Evolutionary conservation across 768 basidiomycete genomes (phyloP).

Genomic region (Baorangia bicolor): DNA sequence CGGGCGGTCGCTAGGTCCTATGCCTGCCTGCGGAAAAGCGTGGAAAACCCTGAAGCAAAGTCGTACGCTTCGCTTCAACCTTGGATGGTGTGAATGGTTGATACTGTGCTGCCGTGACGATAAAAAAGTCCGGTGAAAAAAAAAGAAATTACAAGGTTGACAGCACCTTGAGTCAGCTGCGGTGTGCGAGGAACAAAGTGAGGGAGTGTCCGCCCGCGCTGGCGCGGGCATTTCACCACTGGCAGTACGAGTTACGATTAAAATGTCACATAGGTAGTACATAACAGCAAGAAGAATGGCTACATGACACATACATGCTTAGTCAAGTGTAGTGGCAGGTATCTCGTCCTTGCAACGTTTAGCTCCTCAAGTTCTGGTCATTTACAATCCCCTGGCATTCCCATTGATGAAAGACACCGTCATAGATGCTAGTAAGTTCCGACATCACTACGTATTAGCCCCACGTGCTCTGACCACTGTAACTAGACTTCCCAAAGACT

Average conservation of each 20-base stretch:
- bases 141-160: background rate
- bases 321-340: background rate
- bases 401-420: constrained; percentile 59
- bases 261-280: background rate
- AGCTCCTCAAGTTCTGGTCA: background rate
- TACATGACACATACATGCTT: constrained; percentile 8
- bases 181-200: background rate
- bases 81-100: background rate
- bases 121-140: background rate
- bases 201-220: background rate
- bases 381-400: background rate
- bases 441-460: background rate
- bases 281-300: background rate
- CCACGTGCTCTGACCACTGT: background rate
- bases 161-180: background rate
- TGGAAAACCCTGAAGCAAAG: background rate
- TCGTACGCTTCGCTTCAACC: background rate
- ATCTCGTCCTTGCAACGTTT: background rate
- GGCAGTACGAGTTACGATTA: no score
- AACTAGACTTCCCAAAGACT: constrained; percentile 73
- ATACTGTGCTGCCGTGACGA: background rate
- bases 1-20: background rate
- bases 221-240: background rate
- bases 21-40: background rate
- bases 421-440: constrained; percentile 63